Conservation (phyloP, 352 stramenopile species). For the Pythium oligandrum region DNA sequence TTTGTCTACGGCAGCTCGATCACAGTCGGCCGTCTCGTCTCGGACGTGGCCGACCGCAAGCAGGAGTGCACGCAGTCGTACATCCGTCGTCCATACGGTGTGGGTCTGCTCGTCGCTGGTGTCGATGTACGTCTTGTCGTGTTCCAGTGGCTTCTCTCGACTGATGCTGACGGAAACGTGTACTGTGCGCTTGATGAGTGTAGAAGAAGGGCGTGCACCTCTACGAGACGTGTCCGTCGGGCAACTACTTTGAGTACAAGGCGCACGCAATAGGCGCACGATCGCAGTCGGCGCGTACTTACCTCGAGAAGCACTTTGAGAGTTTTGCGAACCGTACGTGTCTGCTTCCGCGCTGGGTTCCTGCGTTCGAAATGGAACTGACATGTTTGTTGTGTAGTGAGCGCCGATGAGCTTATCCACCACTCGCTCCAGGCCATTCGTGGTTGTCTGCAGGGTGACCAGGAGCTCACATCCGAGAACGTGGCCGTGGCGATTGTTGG, state of each 20-base stretch:
- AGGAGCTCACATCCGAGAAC: conserved; percentile 93
- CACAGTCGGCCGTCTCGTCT: conserved; percentile 92
- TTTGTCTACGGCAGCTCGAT: conserved; percentile 97
- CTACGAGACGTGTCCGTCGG: conserved; percentile 98
- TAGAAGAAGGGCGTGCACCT: conserved; percentile 97
- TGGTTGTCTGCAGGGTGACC: conserved; percentile 94
- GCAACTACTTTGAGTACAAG: conserved; percentile 99
- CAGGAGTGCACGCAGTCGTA: conserved; percentile 99
- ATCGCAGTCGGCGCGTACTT: conserved; percentile 96
- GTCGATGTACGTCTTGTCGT: conserved; percentile 51
- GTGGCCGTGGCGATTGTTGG: conserved; percentile 93
- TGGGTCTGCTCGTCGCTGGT: conserved; percentile 95
- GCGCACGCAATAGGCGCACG: conserved; percentile 96
- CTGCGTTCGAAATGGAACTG: neutral
- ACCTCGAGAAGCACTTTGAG: conserved; percentile 99
- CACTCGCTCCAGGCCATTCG: conserved; percentile 96
- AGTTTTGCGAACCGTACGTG: conserved; percentile 84
- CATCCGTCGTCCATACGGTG: conserved; percentile 97
- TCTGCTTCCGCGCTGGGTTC: neutral
- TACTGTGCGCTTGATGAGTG: conserved; percentile 3
- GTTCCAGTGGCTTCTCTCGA: neutral
- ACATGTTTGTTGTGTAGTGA: conserved; percentile 30
- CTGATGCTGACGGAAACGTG: conserved; percentile 3
- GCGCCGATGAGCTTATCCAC: conserved; percentile 96
- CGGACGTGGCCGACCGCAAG: conserved; percentile 97